phyloP scores from a whole-genome alignment of 805 yeast genomes.

The Wickerhamiella kazuoi region DNA sequence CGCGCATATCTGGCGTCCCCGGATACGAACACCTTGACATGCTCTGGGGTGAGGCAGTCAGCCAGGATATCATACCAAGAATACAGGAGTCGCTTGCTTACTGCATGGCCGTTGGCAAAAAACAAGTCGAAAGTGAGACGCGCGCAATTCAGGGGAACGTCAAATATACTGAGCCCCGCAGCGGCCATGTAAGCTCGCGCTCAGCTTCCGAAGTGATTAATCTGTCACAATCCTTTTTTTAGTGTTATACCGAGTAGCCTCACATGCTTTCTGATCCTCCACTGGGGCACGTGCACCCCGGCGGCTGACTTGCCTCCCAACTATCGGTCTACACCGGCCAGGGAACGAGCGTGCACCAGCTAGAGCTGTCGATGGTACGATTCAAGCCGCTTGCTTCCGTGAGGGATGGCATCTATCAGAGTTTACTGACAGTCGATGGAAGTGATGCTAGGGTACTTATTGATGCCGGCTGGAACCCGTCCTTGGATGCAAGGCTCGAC shows the following conservation, averaged over 20 bases:
- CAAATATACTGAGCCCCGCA: background rate
- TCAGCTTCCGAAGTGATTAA: background rate
- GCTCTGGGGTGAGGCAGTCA: constrained; percentile 67
- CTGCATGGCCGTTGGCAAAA: background rate
- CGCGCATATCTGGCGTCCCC: constrained; percentile 32
- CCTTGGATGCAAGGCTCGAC: constrained; percentile 10
- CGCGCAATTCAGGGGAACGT: background rate
- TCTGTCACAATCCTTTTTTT: background rate
- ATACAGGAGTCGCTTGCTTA: constrained; percentile 6
- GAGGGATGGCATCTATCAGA: constrained; percentile 13
- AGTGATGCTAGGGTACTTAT: constrained; percentile 18
- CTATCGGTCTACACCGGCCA: no score
- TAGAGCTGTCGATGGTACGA: constrained; percentile 17
- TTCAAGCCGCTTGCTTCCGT: constrained; percentile 16
- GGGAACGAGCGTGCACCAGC: no score
- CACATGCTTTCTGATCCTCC: background rate
- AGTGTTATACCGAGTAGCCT: background rate
- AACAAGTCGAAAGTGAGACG: background rate
- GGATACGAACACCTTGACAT: constrained; percentile 83
- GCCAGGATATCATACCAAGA: constrained; percentile 10
- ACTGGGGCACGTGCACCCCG: no score
- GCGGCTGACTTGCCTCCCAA: no score
- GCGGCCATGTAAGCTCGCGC: background rate
- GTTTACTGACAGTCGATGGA: constrained; percentile 19
- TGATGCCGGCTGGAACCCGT: constrained; percentile 26